A percentile compares a stretch with the other conserved stretches of the same genome.
These are phyloP conservation scores for Labyrinthula sp. DNA, from an alignment of 352 stramenopile genomes.

Conservation along the genomic window DNA sequence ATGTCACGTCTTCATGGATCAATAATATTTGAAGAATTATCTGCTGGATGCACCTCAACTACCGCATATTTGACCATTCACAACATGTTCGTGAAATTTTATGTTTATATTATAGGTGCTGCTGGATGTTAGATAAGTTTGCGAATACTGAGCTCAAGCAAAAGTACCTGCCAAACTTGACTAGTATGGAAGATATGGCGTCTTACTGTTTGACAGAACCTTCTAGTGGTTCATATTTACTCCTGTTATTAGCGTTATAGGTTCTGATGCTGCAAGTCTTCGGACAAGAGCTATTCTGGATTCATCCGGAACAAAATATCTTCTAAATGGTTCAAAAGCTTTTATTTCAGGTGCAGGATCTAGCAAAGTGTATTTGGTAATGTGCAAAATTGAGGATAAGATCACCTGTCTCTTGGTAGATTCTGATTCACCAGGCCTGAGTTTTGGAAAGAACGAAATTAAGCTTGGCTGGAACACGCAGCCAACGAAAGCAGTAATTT, in stretches of 20 bases:
- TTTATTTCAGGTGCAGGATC: constrained; percentile 37
- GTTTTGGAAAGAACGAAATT: constrained; percentile 33
- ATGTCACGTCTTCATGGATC: constrained; percentile 31
- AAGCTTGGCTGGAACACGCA: constrained; percentile 38
- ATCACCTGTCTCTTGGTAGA: constrained; percentile 35
- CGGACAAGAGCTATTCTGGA: constrained; percentile 30
- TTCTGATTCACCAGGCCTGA: constrained; percentile 33
- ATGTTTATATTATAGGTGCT: too few relatives aligned
- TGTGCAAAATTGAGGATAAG: constrained; percentile 33
- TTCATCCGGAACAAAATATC: constrained; percentile 34
- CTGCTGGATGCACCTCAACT: constrained; percentile 33
- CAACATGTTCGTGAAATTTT: constrained; percentile 40
- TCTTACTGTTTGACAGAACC: constrained; percentile 39
- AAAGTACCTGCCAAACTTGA: constrained; percentile 32
- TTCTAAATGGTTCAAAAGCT: constrained; percentile 36
- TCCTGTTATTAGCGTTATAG: too few relatives aligned
- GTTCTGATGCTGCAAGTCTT: constrained; percentile 34
- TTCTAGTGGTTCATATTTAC: constrained; percentile 28
- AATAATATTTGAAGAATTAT: constrained; percentile 33
- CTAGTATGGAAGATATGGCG: constrained; percentile 35
- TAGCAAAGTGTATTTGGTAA: constrained; percentile 37
- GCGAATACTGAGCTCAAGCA: constrained; percentile 29
- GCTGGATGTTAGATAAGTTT: constrained; percentile 38
- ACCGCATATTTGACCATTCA: constrained; percentile 39
- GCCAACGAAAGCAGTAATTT: constrained; percentile 34